phyloP scores from a whole-genome alignment of 768 basidiomycete species.

The Sarcodon aspratus region DNA sequence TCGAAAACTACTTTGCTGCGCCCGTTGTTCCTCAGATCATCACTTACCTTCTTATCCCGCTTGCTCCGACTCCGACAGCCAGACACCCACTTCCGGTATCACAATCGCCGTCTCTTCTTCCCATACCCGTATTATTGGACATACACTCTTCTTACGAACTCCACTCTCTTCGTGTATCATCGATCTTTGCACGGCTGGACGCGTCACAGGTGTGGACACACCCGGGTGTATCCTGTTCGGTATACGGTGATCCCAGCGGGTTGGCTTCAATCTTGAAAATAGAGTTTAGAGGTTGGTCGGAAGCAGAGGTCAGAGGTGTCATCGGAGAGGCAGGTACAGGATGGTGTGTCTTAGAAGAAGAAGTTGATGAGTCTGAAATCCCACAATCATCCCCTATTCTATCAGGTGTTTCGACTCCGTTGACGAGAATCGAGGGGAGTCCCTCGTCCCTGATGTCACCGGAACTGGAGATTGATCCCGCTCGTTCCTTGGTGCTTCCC shows the following conservation, averaged over 20 bases:
- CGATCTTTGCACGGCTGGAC: conserved; percentile 64
- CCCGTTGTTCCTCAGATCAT: conserved; percentile 29
- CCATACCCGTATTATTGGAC: conserved; percentile 36
- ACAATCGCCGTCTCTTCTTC: conserved; percentile 29
- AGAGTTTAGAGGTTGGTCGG: conserved; percentile 66
- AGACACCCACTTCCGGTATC: conserved; percentile 43
- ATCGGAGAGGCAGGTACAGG: conserved; percentile 63
- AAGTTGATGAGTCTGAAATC: conserved; percentile 10
- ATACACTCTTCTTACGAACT: conserved; percentile 41
- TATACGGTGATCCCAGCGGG: conserved; percentile 45
- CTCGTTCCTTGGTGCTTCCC: conserved; percentile 65
- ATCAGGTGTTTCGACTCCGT: conserved; percentile 2
- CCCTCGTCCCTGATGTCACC: not conserved
- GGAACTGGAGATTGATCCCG: conserved; percentile 31
- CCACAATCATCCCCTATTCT: conserved; percentile 7
- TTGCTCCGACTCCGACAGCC: conserved; percentile 61
- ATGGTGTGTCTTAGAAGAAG: conserved; percentile 69
- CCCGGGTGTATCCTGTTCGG: conserved; percentile 42
- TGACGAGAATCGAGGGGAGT: conserved; percentile 2
- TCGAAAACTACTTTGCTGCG: conserved; percentile 52
- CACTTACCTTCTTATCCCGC: conserved; percentile 63
- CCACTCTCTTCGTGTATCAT: conserved; percentile 54
- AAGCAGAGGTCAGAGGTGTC: conserved; percentile 48
- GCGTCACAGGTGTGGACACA: conserved; percentile 55
- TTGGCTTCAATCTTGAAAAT: conserved; percentile 59